A percentile compares a stretch with the other conserved stretches of the same genome.
Evolutionary conservation across 1,284 basidiomycete genomes (phyloP).

Genomic region (Ustilago esculenta): DNA sequence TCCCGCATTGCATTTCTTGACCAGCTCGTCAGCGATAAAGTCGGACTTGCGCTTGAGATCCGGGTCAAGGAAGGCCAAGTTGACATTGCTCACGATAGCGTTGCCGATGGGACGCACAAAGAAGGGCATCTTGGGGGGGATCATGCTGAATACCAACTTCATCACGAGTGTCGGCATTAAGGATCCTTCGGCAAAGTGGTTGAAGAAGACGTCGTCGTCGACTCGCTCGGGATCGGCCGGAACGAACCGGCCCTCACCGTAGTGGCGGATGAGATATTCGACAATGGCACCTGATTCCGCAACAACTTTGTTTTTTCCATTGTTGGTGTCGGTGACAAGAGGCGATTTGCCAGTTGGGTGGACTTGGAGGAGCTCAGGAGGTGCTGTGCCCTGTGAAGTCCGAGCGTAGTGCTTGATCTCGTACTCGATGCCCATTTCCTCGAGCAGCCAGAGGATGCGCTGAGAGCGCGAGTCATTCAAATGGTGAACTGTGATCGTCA

Average conservation of each 20-base stretch:
- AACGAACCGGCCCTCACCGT: slow-evolving; percentile 56
- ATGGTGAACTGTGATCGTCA: slow-evolving; percentile 61
- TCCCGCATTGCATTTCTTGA: slow-evolving; percentile 42
- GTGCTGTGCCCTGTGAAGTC: slow-evolving; percentile 50
- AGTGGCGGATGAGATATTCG: slow-evolving; percentile 64
- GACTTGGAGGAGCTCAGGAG: slow-evolving; percentile 52
- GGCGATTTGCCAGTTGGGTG: slow-evolving; percentile 65
- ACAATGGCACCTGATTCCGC: slow-evolving; percentile 65
- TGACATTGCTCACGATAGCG: slow-evolving; percentile 47
- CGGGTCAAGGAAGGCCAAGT: slow-evolving; percentile 50
- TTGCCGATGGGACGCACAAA: slow-evolving; percentile 59
- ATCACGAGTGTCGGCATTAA: slow-evolving; percentile 62
- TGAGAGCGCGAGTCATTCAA: slow-evolving; percentile 65
- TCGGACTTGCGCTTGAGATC: slow-evolving; percentile 52
- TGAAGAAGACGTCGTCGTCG: slow-evolving; percentile 58
- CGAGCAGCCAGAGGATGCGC: slow-evolving; percentile 65
- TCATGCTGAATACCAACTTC: slow-evolving; percentile 57
- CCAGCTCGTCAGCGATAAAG: slow-evolving; percentile 48
- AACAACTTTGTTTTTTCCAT: slow-evolving; percentile 53
- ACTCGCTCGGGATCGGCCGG: slow-evolving; percentile 38
- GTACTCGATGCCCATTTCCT: slow-evolving; percentile 63
- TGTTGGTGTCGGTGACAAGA: slow-evolving; percentile 58
- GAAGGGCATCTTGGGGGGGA: slow-evolving; percentile 62
- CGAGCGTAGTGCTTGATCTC: slow-evolving; percentile 62
- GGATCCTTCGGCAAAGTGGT: slow-evolving; percentile 63